These are phyloP conservation scores for Claviceps spartinae DNA, from an alignment of 2,329 filamentous ascomycete species.

Conservation along the genomic window DNA sequence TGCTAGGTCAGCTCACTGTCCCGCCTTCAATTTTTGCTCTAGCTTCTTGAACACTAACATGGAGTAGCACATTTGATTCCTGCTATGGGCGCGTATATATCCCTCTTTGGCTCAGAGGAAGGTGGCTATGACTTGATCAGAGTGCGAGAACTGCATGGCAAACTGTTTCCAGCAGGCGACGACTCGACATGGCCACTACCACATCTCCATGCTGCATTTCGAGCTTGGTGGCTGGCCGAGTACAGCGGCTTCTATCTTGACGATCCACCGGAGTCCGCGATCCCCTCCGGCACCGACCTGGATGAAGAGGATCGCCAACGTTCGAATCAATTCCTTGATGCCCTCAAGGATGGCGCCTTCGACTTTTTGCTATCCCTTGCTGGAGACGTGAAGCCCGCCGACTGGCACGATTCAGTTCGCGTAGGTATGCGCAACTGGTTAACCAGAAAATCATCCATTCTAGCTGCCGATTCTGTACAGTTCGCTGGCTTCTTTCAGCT, in stretches of 20 bases:
- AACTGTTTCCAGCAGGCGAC: slow-evolving; percentile 53
- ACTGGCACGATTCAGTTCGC: slow-evolving; percentile 81
- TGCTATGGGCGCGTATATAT: slow-evolving; percentile 61
- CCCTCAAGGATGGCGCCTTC: slow-evolving; percentile 77
- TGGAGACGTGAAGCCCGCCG: slow-evolving; percentile 63
- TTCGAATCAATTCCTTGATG: slow-evolving; percentile 59
- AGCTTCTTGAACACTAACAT: not conserved
- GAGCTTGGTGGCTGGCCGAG: slow-evolving; percentile 80
- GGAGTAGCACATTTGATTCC: slow-evolving; percentile 65
- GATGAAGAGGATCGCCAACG: slow-evolving; percentile 56
- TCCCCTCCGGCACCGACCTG: slow-evolving; percentile 47
- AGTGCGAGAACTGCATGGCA: slow-evolving; percentile 55
- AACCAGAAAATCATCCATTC: slow-evolving; percentile 61
- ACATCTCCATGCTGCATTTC: slow-evolving; percentile 65
- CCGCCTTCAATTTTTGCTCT: not conserved
- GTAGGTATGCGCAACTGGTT: slow-evolving; percentile 71
- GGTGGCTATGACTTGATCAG: slow-evolving; percentile 52
- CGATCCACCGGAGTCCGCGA: slow-evolving; percentile 44
- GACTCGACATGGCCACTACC: slow-evolving; percentile 58
- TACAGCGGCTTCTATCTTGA: slow-evolving; percentile 86
- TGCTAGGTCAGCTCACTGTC: slow-evolving; percentile 29
- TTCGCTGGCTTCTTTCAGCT: slow-evolving; percentile 61
- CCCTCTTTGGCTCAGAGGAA: slow-evolving; percentile 66
- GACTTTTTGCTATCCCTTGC: slow-evolving; percentile 82
- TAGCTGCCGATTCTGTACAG: slow-evolving; percentile 52